Evolutionary conservation across 2,329 filamentous ascomycete genomes (phyloP), one percentile per base, ranked within the genome.

Genomic region (Diplodia mutila): DNA sequence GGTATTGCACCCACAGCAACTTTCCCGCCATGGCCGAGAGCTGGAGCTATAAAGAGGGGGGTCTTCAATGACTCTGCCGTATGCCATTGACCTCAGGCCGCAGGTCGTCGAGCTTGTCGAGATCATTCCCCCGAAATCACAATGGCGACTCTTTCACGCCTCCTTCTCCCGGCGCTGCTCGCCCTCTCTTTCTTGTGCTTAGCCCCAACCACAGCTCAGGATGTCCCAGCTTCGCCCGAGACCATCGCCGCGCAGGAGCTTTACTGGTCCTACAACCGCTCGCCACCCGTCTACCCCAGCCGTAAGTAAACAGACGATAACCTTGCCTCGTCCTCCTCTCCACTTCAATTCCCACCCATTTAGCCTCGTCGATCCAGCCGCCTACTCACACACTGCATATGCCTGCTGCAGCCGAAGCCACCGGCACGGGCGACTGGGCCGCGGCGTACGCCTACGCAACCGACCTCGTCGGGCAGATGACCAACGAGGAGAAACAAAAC

Each of bases 381-480:
- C 3, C 12, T 6, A 18, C 49, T 25, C 21, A 46, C 49, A 29
- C 5, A 2, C 23, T n/a, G n/a, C n/a, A n/a, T n/a, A n/a, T n/a
- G n/a, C n/a, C n/a, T n/a, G n/a, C 18, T 23, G 32, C 57, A 61
- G 57, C 57, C 42, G 39, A 49, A 9, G 57, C 57, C 18, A 61
- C 21, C 7, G 57, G 57, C 57, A 49, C 42, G 4, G 57, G 42
- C 25, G 73, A 72, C 51, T 82, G 80, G 80, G 76, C 76, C 34
- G 72, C 73, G 42, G 80, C 80, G 9, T 78, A 81, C 69, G 72
- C 73, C n/a, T 79, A 80, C 69, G 80, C 80, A 2, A 76, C 75
- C 23, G 71, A 76, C 11, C 76, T 79, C 27, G 75, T 82, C 14
- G 73, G 76, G 16, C 78, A 79, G 65, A 73, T 82, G 51, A 80